phyloP scores from a whole-genome alignment of 495 filamentous ascomycete species.

The Chaetomium fimeti region DNA sequence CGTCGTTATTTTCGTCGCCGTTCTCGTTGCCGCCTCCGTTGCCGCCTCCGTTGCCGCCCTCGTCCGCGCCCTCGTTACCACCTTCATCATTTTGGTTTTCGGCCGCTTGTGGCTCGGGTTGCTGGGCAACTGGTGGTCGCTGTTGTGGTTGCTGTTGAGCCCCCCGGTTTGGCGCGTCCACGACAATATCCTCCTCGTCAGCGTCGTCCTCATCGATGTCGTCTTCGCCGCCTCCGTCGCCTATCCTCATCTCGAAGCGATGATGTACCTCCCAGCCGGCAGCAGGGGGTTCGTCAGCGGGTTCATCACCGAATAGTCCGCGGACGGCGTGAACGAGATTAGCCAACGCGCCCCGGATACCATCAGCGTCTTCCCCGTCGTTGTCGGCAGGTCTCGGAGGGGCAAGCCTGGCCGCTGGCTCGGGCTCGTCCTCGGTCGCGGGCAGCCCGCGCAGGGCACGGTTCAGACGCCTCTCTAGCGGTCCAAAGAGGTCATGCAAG shows the following conservation, averaged over 20 bases:
- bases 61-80: slow-evolving; percentile 5
- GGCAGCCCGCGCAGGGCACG: slow-evolving; percentile 33
- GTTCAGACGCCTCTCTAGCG: slow-evolving; percentile 62
- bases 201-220: slow-evolving; percentile 23
- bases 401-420: background rate
- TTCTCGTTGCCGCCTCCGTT: slow-evolving; percentile 12
- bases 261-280: slow-evolving; percentile 45
- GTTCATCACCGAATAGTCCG: slow-evolving; percentile 32
- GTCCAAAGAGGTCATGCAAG: slow-evolving; percentile 62
- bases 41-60: slow-evolving; percentile 5
- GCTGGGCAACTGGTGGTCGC: background rate
- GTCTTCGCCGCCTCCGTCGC: slow-evolving; percentile 41
- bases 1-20: slow-evolving; percentile 6
- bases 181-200: slow-evolving; percentile 33
- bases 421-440: slow-evolving; percentile 21
- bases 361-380: slow-evolving; percentile 12
- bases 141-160: background rate
- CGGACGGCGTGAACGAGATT: slow-evolving; percentile 23
- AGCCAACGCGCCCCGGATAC: slow-evolving; percentile 16
- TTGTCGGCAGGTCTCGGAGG: slow-evolving; percentile 2
- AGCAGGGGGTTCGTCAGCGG: slow-evolving; percentile 21
- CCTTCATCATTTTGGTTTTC: slow-evolving; percentile 5
- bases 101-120: background rate
- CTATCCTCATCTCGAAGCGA: slow-evolving; percentile 45
- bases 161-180: slow-evolving; percentile 7